Conservation (phyloP, 2,329 filamentous ascomycete species). For the Paecilomyces sp. region DNA sequence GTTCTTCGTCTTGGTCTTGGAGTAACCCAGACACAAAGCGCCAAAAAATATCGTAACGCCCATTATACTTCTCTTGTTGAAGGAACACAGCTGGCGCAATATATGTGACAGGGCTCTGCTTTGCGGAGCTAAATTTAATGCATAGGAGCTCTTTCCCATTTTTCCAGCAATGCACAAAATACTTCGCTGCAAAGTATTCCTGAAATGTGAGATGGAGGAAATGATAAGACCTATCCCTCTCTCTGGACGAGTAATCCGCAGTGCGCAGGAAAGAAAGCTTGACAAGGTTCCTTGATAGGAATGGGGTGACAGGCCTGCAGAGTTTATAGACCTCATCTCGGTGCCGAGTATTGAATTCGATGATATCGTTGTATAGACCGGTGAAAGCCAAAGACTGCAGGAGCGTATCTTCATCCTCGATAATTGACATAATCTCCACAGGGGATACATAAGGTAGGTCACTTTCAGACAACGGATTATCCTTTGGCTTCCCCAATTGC, state of each 20-base stretch:
- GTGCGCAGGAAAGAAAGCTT: conserved; percentile 32
- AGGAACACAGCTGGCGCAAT: conserved; percentile 18
- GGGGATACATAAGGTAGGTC: not conserved
- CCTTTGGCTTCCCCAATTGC: conserved; percentile 15
- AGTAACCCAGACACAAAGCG: conserved; percentile 38
- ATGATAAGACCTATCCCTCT: conserved; percentile 23
- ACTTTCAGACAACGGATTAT: conserved; percentile 4
- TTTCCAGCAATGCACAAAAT: conserved; percentile 30
- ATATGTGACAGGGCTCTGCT: not conserved
- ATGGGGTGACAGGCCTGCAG: conserved; percentile 8
- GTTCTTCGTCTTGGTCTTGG: conserved; percentile 5
- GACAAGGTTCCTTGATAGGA: conserved; percentile 6
- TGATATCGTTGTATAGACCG: conserved; percentile 24
- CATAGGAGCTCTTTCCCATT: conserved; percentile 9
- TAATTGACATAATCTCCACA: conserved; percentile 6
- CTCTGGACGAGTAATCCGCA: conserved; percentile 15
- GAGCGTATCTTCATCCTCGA: conserved; percentile 13
- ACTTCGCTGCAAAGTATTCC: conserved; percentile 37
- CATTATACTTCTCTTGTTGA: conserved; percentile 29
- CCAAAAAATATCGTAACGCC: conserved; percentile 36
- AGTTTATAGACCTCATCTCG: conserved; percentile 11
- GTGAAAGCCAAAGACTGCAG: conserved; percentile 29
- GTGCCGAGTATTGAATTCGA: conserved; percentile 24
- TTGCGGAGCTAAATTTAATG: not conserved
- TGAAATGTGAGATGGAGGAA: conserved; percentile 40